Base-by-base conservation (phyloP, 31 red algal genomes). In the Odonthalia washingtoniensis region DNA sequence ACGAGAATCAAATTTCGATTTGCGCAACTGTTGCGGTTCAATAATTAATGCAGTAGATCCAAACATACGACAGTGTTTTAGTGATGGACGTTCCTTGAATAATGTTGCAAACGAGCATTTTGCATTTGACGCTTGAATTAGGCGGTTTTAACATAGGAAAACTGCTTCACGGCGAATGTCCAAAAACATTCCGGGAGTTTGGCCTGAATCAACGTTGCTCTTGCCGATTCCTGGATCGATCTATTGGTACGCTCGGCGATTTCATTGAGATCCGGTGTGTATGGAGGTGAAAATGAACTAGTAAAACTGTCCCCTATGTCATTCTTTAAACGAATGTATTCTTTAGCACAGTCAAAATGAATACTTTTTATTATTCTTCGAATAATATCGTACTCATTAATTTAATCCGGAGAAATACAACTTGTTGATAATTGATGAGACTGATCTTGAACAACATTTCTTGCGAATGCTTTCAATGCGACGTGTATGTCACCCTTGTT, bases 271-370 rank as follows among this genome's bases (percentile, higher is more conserved):
- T 80, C 77, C 34, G 32, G 77, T 36, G 77, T 80, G 37, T 80
- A 80, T 57, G 52, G 77, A 33, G 77, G 49, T 60, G 77, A 62
- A 24, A 80, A 80, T 60, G 77, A 80, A 1, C 36, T 80, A 21
- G 9, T 57, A 9, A 21, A 9, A 57, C 49, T 21, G 9, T 21
- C 49, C 21, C 21, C 49, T 21, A 57, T 14, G 49, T 9, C 9
- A 57, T 57, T 9, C 49, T 57, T 9, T 9, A 57, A 57, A 57
- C 12, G 49, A 9, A 57, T 9, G 21, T 57, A 57, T 21, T 57
- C 49, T 21, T 57, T 57, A 21, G 49, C 9, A 57, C 49, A 9
- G 21, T 57, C 49, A 21, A 21, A 57, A 57, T 14, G 49, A 57
- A 57, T 21, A 9, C 21, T 21, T 57, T 9, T 57, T 57, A 57